A percentile compares a stretch with the other conserved stretches of the same genome.
phyloP scores from a whole-genome alignment of 2,329 filamentous ascomycete species.

The Neobulgaria alba region DNA sequence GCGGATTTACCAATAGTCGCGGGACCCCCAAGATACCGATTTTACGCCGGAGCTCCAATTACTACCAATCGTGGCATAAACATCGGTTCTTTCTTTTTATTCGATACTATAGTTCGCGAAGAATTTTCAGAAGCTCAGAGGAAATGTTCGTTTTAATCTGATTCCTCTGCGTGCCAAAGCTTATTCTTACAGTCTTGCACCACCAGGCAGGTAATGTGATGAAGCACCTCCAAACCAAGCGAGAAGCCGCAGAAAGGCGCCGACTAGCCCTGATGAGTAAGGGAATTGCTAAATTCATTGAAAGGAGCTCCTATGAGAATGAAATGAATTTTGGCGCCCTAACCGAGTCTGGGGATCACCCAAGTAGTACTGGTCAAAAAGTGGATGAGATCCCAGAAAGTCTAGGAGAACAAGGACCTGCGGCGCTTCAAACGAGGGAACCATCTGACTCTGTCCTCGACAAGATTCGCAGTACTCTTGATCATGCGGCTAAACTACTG shows the following conservation, averaged over 20 bases:
- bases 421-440: background rate
- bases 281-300: constrained; percentile 19
- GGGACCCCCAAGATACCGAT: constrained; percentile 16
- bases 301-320: constrained; percentile 10
- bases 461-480: constrained; percentile 21
- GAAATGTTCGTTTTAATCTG: constrained; percentile 12
- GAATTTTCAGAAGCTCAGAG: constrained; percentile 39
- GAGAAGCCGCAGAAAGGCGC: constrained; percentile 21
- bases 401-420: background rate
- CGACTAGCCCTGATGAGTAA: constrained; percentile 18
- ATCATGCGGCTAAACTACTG: constrained; percentile 24
- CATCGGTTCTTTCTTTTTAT: constrained; percentile 24
- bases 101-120: constrained; percentile 35
- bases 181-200: constrained; percentile 12
- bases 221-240: constrained; percentile 21
- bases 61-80: constrained; percentile 20
- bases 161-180: background rate
- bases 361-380: background rate
- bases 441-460: constrained; percentile 13
- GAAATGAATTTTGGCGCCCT: background rate
- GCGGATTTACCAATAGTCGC: constrained; percentile 17
- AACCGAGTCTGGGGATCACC: background rate
- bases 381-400: background rate
- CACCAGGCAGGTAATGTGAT: constrained; percentile 20
- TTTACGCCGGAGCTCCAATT: constrained; percentile 24